These are phyloP conservation scores for Diaporthe ilicicola DNA, from an alignment of 2,329 filamentous ascomycete species.

Conservation along the genomic window DNA sequence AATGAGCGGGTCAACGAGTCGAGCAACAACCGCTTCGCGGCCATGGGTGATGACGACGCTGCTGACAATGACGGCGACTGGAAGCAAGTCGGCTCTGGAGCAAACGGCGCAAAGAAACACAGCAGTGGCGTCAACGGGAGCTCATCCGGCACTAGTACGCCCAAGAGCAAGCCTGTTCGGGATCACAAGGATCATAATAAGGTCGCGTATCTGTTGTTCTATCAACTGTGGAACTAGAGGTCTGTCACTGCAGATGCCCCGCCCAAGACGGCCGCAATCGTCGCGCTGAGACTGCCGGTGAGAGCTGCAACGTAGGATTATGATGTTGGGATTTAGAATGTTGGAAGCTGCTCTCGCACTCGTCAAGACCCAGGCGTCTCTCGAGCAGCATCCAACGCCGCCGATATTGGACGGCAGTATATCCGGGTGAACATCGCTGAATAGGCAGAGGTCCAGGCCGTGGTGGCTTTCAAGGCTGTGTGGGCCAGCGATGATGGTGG, in stretches of 20 bases:
- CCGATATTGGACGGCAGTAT: background rate
- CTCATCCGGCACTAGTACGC: constrained; percentile 57
- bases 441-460: background rate
- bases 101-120: constrained; percentile 80
- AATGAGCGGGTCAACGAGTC: constrained; percentile 59
- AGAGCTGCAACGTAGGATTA: background rate
- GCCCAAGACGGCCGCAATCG: background rate
- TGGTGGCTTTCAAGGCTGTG: background rate
- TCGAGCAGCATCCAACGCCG: background rate
- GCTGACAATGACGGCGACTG: constrained; percentile 71
- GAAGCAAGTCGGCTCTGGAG: constrained; percentile 76
- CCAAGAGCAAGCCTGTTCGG: constrained; percentile 66
- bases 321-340: background rate
- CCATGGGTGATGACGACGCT: constrained; percentile 71
- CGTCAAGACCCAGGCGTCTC: background rate
- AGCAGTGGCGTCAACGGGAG: constrained; percentile 74
- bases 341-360: background rate
- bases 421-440: background rate
- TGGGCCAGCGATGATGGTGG: background rate
- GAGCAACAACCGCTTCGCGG: constrained; percentile 76
- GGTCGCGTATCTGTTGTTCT: constrained; percentile 96
- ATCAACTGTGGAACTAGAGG: constrained; percentile 61
- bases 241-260: background rate
- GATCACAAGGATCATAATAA: constrained; percentile 88
- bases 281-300: background rate